Evolutionary conservation across 805 yeast genomes (phyloP), one percentile per base, ranked within the genome.

Genomic region (Yarrowia deformans): DNA sequence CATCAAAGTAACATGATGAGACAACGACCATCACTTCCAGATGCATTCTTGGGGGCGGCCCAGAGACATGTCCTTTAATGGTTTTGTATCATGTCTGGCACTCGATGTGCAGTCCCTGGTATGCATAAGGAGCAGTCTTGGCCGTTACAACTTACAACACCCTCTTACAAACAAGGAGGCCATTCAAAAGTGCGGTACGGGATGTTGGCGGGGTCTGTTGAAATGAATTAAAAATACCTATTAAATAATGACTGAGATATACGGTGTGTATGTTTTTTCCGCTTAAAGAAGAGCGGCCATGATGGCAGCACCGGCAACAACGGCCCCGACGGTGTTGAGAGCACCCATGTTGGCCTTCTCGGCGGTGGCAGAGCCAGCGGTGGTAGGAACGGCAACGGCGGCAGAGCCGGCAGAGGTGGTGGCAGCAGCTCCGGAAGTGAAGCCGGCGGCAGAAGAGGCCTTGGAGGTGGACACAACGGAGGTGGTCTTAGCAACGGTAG

Each of bases 331-430:
- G 16, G 63, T 56, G 63, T 56, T 56, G 39, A 56, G 48, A 10
- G 46, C 9, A 29, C 63, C 63, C 19, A 12, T n/a, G 63, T 56
- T 56, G 39, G 63, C 63, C 63, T 56, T 56, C 63, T 56, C 39
- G 37, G 63, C 63, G 16, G 63, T 56, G n/a, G 72, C 42, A 23
- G 67, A 49, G 48, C 50, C 46, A n/a, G 71, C 63, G n/a, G 70
- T 35, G 42, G 71, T 45, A 13, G 72, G 58, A 8, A 54, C 69
- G 48, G 68, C 42, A 49, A 43, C 70, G 5, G 71, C 35, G 10
- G 64, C 61, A n/a, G 32, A 19, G 29, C 29, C 29, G 29, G 29
- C 29, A 48, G 35, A 35, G 10, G 7, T 35, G 23, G 72, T 43
- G 49, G 72, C 67, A 8, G 71, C 39, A 8, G 29, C 45, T 40